A percentile compares a stretch with the other conserved stretches of the same genome.
phyloP scores from a whole-genome alignment of 495 filamentous ascomycete genomes.

The Chaetomidium leptoderma region DNA sequence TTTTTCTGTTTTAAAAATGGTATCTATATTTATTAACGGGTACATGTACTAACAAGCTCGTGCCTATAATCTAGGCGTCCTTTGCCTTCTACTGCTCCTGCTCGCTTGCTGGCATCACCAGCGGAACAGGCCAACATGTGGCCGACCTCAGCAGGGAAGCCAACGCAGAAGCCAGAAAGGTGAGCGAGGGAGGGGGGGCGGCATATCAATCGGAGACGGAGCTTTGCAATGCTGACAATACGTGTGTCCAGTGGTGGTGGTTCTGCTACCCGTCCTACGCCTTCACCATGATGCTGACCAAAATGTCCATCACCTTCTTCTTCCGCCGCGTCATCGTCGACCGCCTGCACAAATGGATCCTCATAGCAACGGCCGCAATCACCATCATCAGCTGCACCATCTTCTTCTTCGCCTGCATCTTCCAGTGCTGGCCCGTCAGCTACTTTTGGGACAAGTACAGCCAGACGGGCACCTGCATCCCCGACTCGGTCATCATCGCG shows the following conservation, averaged over 20 bases:
- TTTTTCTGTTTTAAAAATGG: not conserved
- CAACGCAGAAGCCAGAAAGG: slow-evolving; percentile 8
- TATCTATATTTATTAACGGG: too few relatives aligned
- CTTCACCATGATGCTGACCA: slow-evolving; percentile 31
- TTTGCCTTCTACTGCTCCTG: slow-evolving; percentile 16
- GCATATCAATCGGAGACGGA: not conserved
- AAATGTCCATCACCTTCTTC: slow-evolving; percentile 43
- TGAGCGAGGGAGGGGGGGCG: slow-evolving; percentile 8
- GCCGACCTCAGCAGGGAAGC: slow-evolving; percentile 1
- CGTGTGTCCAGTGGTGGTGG: slow-evolving; percentile 25
- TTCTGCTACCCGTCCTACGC: slow-evolving; percentile 25
- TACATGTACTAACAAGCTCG: not conserved
- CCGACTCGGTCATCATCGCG: slow-evolving; percentile 18
- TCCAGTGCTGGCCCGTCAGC: slow-evolving; percentile 42
- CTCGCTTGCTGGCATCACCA: slow-evolving; percentile 11
- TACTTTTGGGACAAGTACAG: slow-evolving; percentile 36
- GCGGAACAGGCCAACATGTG: slow-evolving; percentile 13
- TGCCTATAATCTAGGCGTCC: not conserved
- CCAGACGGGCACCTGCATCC: slow-evolving; percentile 27
- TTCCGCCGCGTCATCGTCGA: slow-evolving; percentile 41
- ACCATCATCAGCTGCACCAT: slow-evolving; percentile 30
- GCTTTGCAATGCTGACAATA: not conserved
- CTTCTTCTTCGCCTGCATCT: slow-evolving; percentile 41
- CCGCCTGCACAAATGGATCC: slow-evolving; percentile 37
- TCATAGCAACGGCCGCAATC: slow-evolving; percentile 27